Evolutionary conservation across 495 filamentous ascomycete genomes (phyloP).

Genomic region (Penicillium chermesinum): DNA sequence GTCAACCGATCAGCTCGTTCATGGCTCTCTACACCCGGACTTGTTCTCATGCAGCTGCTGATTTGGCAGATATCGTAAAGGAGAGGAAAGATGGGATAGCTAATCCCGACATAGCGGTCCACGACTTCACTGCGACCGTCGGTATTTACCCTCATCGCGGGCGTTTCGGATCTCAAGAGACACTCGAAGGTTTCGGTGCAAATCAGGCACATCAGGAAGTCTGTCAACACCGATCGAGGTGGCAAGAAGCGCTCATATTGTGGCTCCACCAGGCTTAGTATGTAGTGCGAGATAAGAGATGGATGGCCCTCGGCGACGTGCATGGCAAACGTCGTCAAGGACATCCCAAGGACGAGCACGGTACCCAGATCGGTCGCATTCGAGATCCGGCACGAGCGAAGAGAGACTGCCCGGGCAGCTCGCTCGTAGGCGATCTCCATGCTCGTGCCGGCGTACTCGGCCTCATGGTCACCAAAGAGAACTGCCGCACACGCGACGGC

Average conservation of each 20-base stretch:
- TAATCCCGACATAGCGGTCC: conserved; percentile 19
- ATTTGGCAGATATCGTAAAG: conserved; percentile 15
- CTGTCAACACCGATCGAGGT: conserved; percentile 7
- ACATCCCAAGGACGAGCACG: conserved; percentile 10
- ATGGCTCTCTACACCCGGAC: background rate
- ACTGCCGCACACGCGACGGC: conserved; percentile 16
- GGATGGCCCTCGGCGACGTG: conserved; percentile 17
- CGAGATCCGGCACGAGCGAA: conserved; percentile 9
- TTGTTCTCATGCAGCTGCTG: background rate
- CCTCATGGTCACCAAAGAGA: conserved; percentile 11
- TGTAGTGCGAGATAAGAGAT: conserved; percentile 14
- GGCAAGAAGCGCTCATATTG: background rate
- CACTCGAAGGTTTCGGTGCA: conserved; percentile 18
- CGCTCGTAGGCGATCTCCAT: conserved; percentile 12
- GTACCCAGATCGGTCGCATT: conserved; percentile 9
- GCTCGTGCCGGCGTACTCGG: conserved; percentile 2
- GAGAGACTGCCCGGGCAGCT: conserved; percentile 14
- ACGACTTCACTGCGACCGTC: background rate
- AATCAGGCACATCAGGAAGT: conserved; percentile 18
- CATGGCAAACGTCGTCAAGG: conserved; percentile 21
- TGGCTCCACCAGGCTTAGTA: conserved; percentile 11
- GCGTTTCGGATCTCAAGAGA: conserved; percentile 9
- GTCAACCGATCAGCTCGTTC: background rate
- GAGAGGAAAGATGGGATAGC: conserved; percentile 8
- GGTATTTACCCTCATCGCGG: conserved; percentile 9